Base-by-base conservation (phyloP, 768 basidiomycete species). In the Coprinopsis strossmayeri region DNA sequence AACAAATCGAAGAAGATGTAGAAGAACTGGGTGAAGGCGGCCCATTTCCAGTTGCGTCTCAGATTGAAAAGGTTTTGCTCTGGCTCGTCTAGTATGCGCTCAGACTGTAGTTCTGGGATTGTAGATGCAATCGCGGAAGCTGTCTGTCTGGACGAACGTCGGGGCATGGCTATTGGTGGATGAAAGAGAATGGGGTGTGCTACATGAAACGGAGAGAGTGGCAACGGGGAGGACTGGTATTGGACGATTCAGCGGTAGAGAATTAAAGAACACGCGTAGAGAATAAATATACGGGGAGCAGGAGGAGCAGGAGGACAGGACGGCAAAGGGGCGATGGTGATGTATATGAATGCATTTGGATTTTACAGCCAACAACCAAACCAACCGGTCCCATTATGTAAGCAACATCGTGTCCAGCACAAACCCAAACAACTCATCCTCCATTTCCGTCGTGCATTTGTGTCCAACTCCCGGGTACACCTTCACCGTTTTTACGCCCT, bases 21-120 rank as follows among this genome's bases (percentile, higher is more conserved):
- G 68, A 90, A 84, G 75, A 95, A 94, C 63, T 94, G 91, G 65
- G 79, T 78, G 65, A 93, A 87, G 21, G 85, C 86, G 3, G 92
- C 92, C 91, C 91, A 95, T 73, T 87, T 84, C 90, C 90, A 94
- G 54, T 91, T 79, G 50, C 71, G 81, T 48, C 92, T 76, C 45
- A 96, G 82, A 24, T 69, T 59, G 38, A 61, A 52, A 45, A 85
- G 62, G 57, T 79, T 69, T 35, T 71, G 62, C 35, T 61, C 40
- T 28, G 52, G 62, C 45, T 46, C 58, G 51, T 59, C 57, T 49
- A 51, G 60, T 52, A 40, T 62, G 50, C 49, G 56, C 54, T 64
- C 53, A 46, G 27, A 5, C 15, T 15, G 61, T 52, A 44, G 51
- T 46, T 42, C 56, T 56, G 17, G 55, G 59, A 49, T 57, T 46